phyloP scores from a whole-genome alignment of 768 basidiomycete genomes.

The Thelephora aurantiotincta region DNA sequence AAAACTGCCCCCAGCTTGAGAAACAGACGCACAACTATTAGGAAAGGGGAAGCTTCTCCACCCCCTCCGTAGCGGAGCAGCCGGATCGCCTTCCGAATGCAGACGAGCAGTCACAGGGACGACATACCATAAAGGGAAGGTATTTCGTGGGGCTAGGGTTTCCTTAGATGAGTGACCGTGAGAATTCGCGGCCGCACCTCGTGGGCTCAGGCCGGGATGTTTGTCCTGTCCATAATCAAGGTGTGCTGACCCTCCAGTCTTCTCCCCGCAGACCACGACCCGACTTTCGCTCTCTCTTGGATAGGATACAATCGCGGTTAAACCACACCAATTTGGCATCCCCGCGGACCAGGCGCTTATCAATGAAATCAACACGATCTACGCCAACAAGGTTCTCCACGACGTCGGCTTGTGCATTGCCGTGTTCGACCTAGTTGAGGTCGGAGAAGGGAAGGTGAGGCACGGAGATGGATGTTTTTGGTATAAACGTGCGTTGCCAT shows the following conservation, averaged over 20 bases:
- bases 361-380: slow-evolving; percentile 87
- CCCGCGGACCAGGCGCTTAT: slow-evolving; percentile 69
- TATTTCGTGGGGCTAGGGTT: too few relatives aligned
- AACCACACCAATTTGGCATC: slow-evolving; percentile 72
- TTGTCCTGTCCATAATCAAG: slow-evolving; percentile 22
- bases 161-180: too few relatives aligned
- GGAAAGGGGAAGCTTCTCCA: too few relatives aligned
- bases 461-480: slow-evolving; percentile 93
- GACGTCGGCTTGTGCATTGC: slow-evolving; percentile 87
- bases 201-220: slow-evolving; percentile 13
- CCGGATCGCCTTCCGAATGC: too few relatives aligned
- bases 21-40: too few relatives aligned
- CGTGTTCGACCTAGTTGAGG: slow-evolving; percentile 76
- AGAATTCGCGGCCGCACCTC: too few relatives aligned
- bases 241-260: slow-evolving; percentile 6
- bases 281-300: not conserved
- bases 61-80: too few relatives aligned
- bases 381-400: slow-evolving; percentile 82
- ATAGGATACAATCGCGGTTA: slow-evolving; percentile 86
- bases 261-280: not conserved
- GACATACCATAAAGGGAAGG: too few relatives aligned
- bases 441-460: slow-evolving; percentile 83
- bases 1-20: too few relatives aligned
- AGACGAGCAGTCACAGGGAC: too few relatives aligned
- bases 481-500: slow-evolving; percentile 64